Evolutionary conservation across 768 basidiomycete genomes (phyloP).

Genomic region (Hysterangium stoloniferum): DNA sequence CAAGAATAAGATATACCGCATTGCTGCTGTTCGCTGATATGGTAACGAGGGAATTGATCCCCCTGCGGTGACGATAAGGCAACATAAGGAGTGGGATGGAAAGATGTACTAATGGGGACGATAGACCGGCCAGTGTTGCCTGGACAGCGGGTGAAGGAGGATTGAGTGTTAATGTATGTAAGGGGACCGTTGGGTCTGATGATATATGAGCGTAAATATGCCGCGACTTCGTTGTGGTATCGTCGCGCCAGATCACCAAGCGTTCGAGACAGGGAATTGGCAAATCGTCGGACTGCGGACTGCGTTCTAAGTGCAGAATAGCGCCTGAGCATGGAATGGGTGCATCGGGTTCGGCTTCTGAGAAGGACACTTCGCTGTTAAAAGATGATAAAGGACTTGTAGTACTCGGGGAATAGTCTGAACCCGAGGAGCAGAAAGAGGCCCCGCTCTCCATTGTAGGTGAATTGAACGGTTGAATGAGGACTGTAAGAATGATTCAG

Average conservation of each 20-base stretch:
- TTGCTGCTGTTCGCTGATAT: background rate
- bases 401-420: no score
- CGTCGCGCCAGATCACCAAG: background rate
- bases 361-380: no score
- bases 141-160: background rate
- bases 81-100: background rate
- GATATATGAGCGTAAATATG: slow-evolving; percentile 6
- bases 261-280: background rate
- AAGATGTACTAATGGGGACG: slow-evolving; percentile 1
- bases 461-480: no score
- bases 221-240: background rate
- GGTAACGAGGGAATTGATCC: background rate
- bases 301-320: background rate
- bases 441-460: no score
- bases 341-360: no score
- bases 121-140: background rate
- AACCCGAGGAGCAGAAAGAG: no score
- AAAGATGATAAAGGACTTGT: no score
- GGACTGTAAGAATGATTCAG: no score
- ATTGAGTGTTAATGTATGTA: background rate
- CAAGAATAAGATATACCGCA: background rate
- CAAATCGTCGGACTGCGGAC: background rate
- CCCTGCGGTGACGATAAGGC: background rate
- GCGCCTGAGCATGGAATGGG: background rate
- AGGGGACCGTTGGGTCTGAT: background rate